Evolutionary conservation across 257 asterid species (phyloP).

Genomic region (Ballota nigra): DNA sequence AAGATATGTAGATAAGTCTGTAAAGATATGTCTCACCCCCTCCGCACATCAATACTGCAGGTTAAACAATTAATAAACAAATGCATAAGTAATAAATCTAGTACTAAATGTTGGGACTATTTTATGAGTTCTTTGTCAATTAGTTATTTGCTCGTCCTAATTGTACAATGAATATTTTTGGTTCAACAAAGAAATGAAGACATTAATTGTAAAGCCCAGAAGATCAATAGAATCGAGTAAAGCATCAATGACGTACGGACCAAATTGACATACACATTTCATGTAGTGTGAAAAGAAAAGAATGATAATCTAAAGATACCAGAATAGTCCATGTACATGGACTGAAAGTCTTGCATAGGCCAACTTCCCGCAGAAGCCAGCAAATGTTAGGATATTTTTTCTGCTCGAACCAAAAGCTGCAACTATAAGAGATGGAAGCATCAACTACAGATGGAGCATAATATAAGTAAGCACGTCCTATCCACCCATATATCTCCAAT

Average conservation of each 20-base stretch:
- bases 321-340: slow-evolving; percentile 3
- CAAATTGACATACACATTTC: background rate
- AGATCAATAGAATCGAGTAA: background rate
- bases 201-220: background rate
- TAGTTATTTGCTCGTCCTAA: too few relatives aligned
- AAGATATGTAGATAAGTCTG: too few relatives aligned
- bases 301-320: slow-evolving; percentile 9
- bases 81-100: too few relatives aligned
- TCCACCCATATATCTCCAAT: slow-evolving; percentile 4
- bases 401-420: background rate
- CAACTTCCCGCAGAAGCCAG: slow-evolving; percentile 7
- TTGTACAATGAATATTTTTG: background rate
- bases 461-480: background rate
- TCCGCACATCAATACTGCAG: too few relatives aligned
- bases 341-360: slow-evolving; percentile 14
- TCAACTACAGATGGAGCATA: slow-evolving; percentile 21
- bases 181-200: background rate
- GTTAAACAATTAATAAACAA: too few relatives aligned
- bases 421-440: slow-evolving; percentile 4
- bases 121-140: too few relatives aligned
- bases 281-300: background rate
- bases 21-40: too few relatives aligned
- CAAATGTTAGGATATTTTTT: background rate
- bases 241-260: background rate
- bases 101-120: too few relatives aligned